A percentile compares a stretch with the other conserved stretches of the same genome.
phyloP scores from a whole-genome alignment of 2,329 filamentous ascomycete genomes.

The Phialophora chinensis region DNA sequence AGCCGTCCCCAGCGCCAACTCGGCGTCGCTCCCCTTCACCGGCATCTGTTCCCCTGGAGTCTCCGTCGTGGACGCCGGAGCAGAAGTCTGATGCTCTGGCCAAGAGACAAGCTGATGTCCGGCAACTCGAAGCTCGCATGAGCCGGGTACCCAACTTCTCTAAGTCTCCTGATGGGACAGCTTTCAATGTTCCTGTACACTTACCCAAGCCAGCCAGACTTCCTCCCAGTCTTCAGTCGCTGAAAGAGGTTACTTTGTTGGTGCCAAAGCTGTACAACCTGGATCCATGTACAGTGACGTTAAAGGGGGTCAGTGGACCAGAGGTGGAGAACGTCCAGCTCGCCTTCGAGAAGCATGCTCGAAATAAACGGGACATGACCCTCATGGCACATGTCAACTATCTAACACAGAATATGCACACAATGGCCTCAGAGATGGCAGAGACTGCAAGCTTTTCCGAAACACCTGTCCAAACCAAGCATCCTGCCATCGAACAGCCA shows the following conservation, averaged over 20 bases:
- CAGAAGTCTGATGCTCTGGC: slow-evolving; percentile 68
- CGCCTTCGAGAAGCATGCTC: slow-evolving; percentile 66
- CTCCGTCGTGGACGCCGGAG: slow-evolving; percentile 47
- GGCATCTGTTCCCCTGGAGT: slow-evolving; percentile 2
- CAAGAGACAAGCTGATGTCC: slow-evolving; percentile 68
- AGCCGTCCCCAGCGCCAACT: not conserved
- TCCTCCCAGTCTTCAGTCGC: slow-evolving; percentile 63
- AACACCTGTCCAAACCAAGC: not conserved
- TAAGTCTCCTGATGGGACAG: slow-evolving; percentile 71
- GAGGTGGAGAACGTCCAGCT: slow-evolving; percentile 69
- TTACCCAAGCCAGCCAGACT: slow-evolving; percentile 67
- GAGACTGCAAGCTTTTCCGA: not conserved
- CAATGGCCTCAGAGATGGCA: slow-evolving; percentile 63
- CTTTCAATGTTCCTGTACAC: slow-evolving; percentile 73
- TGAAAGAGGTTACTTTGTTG: slow-evolving; percentile 70
- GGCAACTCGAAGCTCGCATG: slow-evolving; percentile 77
- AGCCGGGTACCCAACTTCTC: slow-evolving; percentile 70
- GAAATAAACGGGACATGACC: slow-evolving; percentile 64
- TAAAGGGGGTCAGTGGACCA: slow-evolving; percentile 66
- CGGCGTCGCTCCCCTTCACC: slow-evolving; percentile 9
- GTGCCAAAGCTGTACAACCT: slow-evolving; percentile 76
- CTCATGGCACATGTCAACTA: slow-evolving; percentile 78
- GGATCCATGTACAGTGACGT: slow-evolving; percentile 67
- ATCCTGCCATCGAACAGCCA: slow-evolving; percentile 4
- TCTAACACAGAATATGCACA: slow-evolving; percentile 72